Evolutionary conservation across 2,329 filamentous ascomycete species (phyloP).

Genomic region (Ophiostoma pallidulum): DNA sequence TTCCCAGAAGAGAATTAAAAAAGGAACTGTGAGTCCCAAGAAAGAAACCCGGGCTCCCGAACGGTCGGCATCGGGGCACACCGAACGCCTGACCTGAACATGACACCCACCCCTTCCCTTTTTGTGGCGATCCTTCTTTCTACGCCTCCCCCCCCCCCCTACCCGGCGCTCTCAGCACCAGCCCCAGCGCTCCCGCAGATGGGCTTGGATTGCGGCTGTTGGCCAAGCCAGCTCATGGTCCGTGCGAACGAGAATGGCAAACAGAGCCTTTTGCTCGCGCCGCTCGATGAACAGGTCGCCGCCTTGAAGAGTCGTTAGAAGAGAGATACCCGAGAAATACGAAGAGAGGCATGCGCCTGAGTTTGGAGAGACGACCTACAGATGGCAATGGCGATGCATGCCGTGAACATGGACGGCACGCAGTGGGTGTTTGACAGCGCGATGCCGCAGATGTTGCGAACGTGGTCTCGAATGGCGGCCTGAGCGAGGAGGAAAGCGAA

Average conservation of each 20-base stretch:
- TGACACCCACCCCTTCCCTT: no score
- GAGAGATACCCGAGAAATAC: no score
- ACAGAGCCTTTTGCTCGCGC: constrained; percentile 37
- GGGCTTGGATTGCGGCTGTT: constrained; percentile 36
- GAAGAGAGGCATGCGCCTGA: neutral
- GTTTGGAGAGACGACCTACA: neutral
- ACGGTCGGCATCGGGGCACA: no score
- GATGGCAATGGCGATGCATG: constrained; percentile 6
- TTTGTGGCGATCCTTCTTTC: no score
- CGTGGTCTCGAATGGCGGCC: constrained; percentile 2
- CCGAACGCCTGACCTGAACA: no score
- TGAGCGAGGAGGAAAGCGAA: no score
- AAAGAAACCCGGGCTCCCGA: no score
- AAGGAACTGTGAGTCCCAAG: no score
- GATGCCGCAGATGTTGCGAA: constrained; percentile 4
- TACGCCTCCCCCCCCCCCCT: no score
- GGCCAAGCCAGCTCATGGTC: constrained; percentile 44
- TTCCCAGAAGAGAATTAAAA: no score
- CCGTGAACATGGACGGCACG: constrained; percentile 8
- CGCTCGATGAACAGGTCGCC: constrained; percentile 40
- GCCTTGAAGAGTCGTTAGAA: constrained; percentile 20
- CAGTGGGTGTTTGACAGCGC: constrained; percentile 3
- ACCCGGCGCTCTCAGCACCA: constrained; percentile 22
- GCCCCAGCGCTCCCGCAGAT: constrained; percentile 41
- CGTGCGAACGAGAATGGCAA: constrained; percentile 37